A percentile compares a stretch with the other conserved stretches of the same genome.
Evolutionary conservation across 768 basidiomycete genomes (phyloP).

Genomic region (Ramaria rubella): DNA sequence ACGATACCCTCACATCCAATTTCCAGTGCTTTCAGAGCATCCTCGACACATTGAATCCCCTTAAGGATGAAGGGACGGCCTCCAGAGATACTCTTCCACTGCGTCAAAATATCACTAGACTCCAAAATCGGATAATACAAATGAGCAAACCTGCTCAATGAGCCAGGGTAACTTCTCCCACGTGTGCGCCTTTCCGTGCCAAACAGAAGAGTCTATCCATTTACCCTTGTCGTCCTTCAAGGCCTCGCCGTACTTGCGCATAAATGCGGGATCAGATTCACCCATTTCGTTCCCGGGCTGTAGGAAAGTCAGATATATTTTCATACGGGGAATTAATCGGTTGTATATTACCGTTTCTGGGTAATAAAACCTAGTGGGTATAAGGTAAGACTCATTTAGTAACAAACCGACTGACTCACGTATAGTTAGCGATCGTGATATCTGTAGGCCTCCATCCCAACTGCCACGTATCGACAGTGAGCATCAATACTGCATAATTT

Average conservation of each 20-base stretch:
- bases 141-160: slow-evolving; percentile 31
- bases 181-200: slow-evolving; percentile 46
- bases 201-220: slow-evolving; percentile 43
- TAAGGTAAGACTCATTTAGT: background rate
- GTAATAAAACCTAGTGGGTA: slow-evolving; percentile 32
- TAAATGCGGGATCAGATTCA: slow-evolving; percentile 43
- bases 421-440: slow-evolving; percentile 45
- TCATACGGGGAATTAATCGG: too few species aligned
- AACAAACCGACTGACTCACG: slow-evolving; percentile 22
- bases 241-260: slow-evolving; percentile 38
- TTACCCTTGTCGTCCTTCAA: slow-evolving; percentile 36
- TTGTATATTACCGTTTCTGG: slow-evolving; percentile 27
- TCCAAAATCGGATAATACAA: background rate
- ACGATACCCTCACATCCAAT: slow-evolving; percentile 48
- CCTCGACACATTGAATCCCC: slow-evolving; percentile 43
- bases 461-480: slow-evolving; percentile 47
- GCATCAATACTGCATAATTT: slow-evolving; percentile 27
- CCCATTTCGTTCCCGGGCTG: slow-evolving; percentile 42
- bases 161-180: slow-evolving; percentile 49
- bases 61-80: slow-evolving; percentile 48
- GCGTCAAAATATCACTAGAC: background rate
- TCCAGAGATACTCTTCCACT: slow-evolving; percentile 44
- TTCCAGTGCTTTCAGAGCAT: slow-evolving; percentile 41
- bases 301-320: background rate
- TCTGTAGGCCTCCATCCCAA: slow-evolving; percentile 44